Percentiles rank a stretch among this genome's conserved stretches.
Conservation (phyloP, 2,329 filamentous ascomycete genomes). For the Aspergillus fructus region DNA sequence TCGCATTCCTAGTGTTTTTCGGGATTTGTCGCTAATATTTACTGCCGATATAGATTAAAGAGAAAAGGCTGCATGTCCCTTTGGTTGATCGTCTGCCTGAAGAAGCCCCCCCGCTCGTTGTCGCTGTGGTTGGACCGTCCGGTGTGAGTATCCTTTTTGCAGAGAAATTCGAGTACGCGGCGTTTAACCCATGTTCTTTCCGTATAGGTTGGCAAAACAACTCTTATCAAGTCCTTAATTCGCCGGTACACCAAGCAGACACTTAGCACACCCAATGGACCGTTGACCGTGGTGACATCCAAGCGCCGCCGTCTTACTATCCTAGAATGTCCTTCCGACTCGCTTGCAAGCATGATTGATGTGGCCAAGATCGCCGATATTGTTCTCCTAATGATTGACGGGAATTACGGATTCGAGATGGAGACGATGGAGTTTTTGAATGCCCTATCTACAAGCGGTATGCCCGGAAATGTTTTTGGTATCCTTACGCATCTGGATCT, state of each 20-base stretch:
- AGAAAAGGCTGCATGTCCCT: constrained; percentile 93
- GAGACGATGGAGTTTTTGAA: constrained; percentile 99
- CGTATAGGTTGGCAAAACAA: constrained; percentile 75
- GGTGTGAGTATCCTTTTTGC: constrained; percentile 58
- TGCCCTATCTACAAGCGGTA: constrained; percentile 86
- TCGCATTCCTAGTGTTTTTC: not conserved
- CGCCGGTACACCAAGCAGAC: constrained; percentile 95
- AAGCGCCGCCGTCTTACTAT: constrained; percentile 95
- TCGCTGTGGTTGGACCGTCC: constrained; percentile 90
- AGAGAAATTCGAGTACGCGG: not conserved
- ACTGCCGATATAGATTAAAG: constrained; percentile 67
- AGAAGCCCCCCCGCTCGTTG: constrained; percentile 88
- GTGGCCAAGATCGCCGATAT: constrained; percentile 97
- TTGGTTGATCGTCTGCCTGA: constrained; percentile 94
- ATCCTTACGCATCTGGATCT: constrained; percentile 94
- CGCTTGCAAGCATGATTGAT: constrained; percentile 94
- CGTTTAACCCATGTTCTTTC: not conserved
- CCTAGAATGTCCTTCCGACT: constrained; percentile 90
- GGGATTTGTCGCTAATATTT: constrained; percentile 15
- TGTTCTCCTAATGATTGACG: constrained; percentile 95
- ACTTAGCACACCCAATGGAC: constrained; percentile 82
- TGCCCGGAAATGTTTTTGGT: constrained; percentile 98
- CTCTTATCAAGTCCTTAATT: constrained; percentile 89
- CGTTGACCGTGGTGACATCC: constrained; percentile 92
- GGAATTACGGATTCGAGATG: constrained; percentile 99